These are phyloP conservation scores for Torulaspora indica DNA, from an alignment of 805 yeast genomes.

Conservation along the genomic window DNA sequence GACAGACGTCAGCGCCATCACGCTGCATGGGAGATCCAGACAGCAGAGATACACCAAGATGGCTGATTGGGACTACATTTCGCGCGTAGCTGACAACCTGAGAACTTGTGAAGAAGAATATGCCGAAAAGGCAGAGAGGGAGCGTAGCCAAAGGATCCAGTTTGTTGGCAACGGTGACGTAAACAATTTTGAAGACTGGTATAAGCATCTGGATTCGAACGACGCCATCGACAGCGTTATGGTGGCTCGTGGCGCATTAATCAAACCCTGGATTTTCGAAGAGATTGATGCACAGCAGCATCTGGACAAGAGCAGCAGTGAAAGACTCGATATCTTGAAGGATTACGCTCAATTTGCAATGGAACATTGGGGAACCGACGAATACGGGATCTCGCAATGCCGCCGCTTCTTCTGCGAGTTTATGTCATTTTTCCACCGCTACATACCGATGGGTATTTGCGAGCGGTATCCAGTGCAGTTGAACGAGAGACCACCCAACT, in stretches of 20 bases:
- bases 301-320: constrained; percentile 84
- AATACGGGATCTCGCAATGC: constrained; percentile 81
- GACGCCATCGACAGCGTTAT: constrained; percentile 85
- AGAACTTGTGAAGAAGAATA: constrained; percentile 50
- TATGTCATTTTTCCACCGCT: constrained; percentile 87
- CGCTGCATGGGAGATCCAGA: constrained; percentile 93
- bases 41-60: constrained; percentile 89
- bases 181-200: constrained; percentile 84
- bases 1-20: constrained; percentile 82
- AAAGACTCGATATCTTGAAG: constrained; percentile 71
- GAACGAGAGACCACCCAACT: constrained; percentile 89
- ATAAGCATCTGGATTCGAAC: constrained; percentile 50
- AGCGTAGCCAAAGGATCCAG: constrained; percentile 58
- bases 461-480: constrained; percentile 83
- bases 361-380: constrained; percentile 98
- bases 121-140: constrained; percentile 64
- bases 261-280: constrained; percentile 98
- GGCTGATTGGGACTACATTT: constrained; percentile 91
- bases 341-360: constrained; percentile 74
- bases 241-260: constrained; percentile 97
- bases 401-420: constrained; percentile 93
- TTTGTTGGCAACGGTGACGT: constrained; percentile 95
- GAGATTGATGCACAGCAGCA: constrained; percentile 87
- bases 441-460: constrained; percentile 88
- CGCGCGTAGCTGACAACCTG: constrained; percentile 64